A percentile compares a stretch with the other conserved stretches of the same genome.
phyloP scores from a whole-genome alignment of 768 basidiomycete species.

The Amanita exitialis region DNA sequence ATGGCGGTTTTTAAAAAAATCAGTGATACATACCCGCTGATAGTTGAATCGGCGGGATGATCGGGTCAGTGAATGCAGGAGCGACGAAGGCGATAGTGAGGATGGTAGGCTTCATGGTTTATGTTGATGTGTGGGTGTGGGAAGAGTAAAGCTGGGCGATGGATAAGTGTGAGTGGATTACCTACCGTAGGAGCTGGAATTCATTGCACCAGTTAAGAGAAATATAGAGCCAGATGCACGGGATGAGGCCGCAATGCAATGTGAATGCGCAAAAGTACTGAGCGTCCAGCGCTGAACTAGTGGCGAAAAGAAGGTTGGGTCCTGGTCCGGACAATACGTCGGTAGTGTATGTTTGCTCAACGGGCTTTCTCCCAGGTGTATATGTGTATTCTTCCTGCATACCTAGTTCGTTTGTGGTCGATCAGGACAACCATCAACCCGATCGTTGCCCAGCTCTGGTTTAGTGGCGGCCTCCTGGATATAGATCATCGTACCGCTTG shows the following conservation, averaged over 20 bases:
- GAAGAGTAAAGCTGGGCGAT: background rate
- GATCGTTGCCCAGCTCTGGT: too few relatives aligned
- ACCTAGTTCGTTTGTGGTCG: too few relatives aligned
- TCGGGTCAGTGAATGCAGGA: background rate
- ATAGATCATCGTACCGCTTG: too few relatives aligned
- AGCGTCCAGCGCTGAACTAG: background rate
- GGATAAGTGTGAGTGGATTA: background rate
- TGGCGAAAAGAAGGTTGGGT: background rate
- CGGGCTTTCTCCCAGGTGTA: too few relatives aligned
- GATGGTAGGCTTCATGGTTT: background rate
- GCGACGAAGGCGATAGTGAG: background rate
- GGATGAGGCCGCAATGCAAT: background rate
- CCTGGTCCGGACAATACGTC: too few relatives aligned
- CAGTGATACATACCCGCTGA: background rate
- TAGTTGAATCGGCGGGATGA: background rate
- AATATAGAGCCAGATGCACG: background rate
- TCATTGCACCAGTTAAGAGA: background rate
- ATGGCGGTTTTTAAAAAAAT: too few relatives aligned
- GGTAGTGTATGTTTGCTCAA: too few relatives aligned
- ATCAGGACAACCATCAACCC: too few relatives aligned
- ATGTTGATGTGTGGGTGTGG: background rate
- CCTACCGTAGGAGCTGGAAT: background rate
- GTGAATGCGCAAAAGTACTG: background rate
- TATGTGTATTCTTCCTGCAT: too few relatives aligned
- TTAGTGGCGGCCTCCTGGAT: too few relatives aligned